These are phyloP conservation scores for Platanus orientalis DNA, from an alignment of 164 flowering plant genomes.

Conservation along the genomic window DNA sequence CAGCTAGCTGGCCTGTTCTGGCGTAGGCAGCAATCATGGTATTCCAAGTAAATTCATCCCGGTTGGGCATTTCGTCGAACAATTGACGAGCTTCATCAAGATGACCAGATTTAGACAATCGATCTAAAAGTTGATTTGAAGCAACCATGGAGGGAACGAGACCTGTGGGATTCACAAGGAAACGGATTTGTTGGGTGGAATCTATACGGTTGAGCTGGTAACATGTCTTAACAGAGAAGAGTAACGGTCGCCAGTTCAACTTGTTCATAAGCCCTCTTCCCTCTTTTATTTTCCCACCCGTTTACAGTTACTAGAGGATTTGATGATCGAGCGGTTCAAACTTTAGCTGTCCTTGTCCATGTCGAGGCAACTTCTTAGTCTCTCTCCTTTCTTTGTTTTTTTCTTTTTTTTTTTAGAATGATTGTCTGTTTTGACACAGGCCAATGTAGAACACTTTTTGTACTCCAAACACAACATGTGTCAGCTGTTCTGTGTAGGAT, in stretches of 20 bases:
- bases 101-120: slow-evolving; percentile 47
- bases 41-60: slow-evolving; percentile 78
- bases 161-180: background rate
- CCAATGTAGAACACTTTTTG: too few relatives aligned
- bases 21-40: slow-evolving; percentile 72
- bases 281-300: background rate
- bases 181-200: background rate
- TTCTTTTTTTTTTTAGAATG: too few relatives aligned
- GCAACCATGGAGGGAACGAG: slow-evolving; percentile 1
- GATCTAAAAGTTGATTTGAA: slow-evolving; percentile 19
- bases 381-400: too few relatives aligned
- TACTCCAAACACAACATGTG: too few relatives aligned
- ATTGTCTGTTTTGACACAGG: too few relatives aligned
- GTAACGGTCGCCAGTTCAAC: slow-evolving; percentile 9
- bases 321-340: too few relatives aligned
- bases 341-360: too few relatives aligned
- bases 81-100: slow-evolving; percentile 61
- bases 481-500: too few relatives aligned
- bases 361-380: too few relatives aligned
- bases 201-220: slow-evolving; percentile 6
- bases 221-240: background rate
- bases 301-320: too few relatives aligned
- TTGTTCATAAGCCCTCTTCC: slow-evolving; percentile 11
- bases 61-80: slow-evolving; percentile 63
- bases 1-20: slow-evolving; percentile 43